Evolutionary conservation across 192 early-diverging fungal genomes (phyloP).

Genomic region (Umbelopsis isabellina): DNA sequence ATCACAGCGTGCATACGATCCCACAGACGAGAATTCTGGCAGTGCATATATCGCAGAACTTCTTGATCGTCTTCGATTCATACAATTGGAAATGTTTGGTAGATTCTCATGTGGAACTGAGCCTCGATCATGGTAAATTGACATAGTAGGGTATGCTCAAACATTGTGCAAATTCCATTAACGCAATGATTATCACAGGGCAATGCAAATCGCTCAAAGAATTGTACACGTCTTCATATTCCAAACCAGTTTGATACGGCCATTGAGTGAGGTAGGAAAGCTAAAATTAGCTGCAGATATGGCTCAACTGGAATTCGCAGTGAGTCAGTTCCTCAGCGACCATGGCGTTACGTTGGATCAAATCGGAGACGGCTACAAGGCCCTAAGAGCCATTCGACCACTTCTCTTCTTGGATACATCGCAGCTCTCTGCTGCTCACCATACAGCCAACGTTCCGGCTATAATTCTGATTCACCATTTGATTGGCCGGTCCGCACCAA

Average conservation of each 20-base stretch:
- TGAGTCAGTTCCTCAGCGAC: conserved; percentile 64
- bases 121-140: conserved; percentile 56
- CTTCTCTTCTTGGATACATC: conserved; percentile 66
- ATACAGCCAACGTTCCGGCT: conserved; percentile 50
- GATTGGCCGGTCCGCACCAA: conserved; percentile 50
- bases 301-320: conserved; percentile 71
- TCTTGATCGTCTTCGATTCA: conserved; percentile 58
- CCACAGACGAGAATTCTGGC: conserved; percentile 44
- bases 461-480: conserved; percentile 67
- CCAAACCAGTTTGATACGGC: conserved; percentile 65
- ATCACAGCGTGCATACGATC: conserved; percentile 24
- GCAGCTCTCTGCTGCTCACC: conserved; percentile 53
- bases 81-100: conserved; percentile 56
- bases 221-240: conserved; percentile 64
- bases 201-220: conserved; percentile 37
- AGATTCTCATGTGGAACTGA: conserved; percentile 65
- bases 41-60: conserved; percentile 67
- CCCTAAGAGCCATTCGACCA: conserved; percentile 64
- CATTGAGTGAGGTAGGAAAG: conserved; percentile 65
- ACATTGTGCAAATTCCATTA: not conserved
- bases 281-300: conserved; percentile 70
- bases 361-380: conserved; percentile 57
- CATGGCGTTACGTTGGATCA: conserved; percentile 64
- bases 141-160: not conserved
- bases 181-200: conserved; percentile 19